Percentiles rank a stretch among this genome's conserved stretches.
Conservation (phyloP, 305 asterid species). For the Caryopteris hybrid region DNA sequence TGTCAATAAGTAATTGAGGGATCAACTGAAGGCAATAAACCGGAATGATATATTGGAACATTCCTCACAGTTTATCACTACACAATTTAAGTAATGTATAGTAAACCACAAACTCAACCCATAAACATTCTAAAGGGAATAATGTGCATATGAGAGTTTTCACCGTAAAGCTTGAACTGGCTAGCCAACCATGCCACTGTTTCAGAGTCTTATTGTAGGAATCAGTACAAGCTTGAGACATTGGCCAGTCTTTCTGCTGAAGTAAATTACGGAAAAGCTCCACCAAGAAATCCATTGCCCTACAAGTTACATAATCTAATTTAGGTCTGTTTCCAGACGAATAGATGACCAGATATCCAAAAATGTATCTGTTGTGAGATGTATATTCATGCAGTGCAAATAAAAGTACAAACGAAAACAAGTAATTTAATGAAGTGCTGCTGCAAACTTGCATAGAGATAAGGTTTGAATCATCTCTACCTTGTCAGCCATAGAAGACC, state of each 20-base stretch:
- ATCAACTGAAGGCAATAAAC: background rate
- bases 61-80: background rate
- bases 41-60: no score
- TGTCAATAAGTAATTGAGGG: background rate
- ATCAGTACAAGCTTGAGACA: constrained; percentile 88
- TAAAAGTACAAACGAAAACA: constrained; percentile 10
- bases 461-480: constrained; percentile 29
- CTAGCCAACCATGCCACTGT: constrained; percentile 97
- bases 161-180: constrained; percentile 93
- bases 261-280: constrained; percentile 69
- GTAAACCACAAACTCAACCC: background rate
- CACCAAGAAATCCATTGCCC: constrained; percentile 99
- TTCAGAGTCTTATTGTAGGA: constrained; percentile 85
- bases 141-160: constrained; percentile 12
- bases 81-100: background rate
- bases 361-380: background rate
- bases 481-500: constrained; percentile 99
- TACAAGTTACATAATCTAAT: constrained; percentile 26
- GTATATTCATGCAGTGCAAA: background rate
- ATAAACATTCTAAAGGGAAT: constrained; percentile 4
- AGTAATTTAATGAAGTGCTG: background rate
- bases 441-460: background rate
- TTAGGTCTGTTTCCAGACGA: constrained; percentile 2
- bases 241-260: constrained; percentile 77
- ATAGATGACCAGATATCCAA: constrained; percentile 1